Percentiles rank a stretch among this genome's conserved stretches.
Conservation (phyloP, 1,139 yeast genomes). For the Hemisphaericaspora subhashii region DNA sequence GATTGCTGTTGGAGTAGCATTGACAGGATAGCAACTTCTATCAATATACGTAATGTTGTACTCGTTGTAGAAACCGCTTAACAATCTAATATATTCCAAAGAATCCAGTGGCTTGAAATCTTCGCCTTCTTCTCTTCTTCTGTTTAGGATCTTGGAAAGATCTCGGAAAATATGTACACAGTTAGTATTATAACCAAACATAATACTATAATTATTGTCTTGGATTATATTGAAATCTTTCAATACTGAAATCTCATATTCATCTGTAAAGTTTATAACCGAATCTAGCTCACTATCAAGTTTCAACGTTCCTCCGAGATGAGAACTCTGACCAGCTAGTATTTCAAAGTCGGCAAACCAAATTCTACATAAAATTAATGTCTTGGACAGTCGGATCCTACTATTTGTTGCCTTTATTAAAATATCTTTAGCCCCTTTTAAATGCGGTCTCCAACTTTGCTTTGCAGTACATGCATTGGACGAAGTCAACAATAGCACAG, state of each 20-base stretch:
- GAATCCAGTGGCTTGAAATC: constrained; percentile 13
- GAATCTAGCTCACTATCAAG: constrained; percentile 47
- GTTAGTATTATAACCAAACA: constrained; percentile 56
- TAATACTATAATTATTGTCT: constrained; percentile 50
- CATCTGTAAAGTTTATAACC: constrained; percentile 45
- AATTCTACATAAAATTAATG: constrained; percentile 55
- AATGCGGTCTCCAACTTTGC: constrained; percentile 69
- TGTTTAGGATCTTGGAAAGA: constrained; percentile 47
- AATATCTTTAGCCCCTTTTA: constrained; percentile 65
- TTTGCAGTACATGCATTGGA: constrained; percentile 62
- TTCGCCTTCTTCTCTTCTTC: constrained; percentile 27
- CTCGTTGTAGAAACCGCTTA: constrained; percentile 26
- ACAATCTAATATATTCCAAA: constrained; percentile 24
- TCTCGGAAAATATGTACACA: constrained; percentile 48
- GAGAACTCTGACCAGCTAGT: constrained; percentile 60
- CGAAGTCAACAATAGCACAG: constrained; percentile 60
- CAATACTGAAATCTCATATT: constrained; percentile 35
- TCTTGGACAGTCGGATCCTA: constrained; percentile 25
- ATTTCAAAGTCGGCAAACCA: constrained; percentile 68
- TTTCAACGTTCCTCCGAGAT: constrained; percentile 59
- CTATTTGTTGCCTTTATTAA: constrained; percentile 44
- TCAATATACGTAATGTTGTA: constrained; percentile 12
- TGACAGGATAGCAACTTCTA: constrained; percentile 8
- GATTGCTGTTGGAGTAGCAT: constrained; percentile 4
- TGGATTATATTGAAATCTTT: constrained; percentile 30